Evolutionary conservation across 1,284 basidiomycete genomes (phyloP).

Genomic region (Marasmius fiardii): DNA sequence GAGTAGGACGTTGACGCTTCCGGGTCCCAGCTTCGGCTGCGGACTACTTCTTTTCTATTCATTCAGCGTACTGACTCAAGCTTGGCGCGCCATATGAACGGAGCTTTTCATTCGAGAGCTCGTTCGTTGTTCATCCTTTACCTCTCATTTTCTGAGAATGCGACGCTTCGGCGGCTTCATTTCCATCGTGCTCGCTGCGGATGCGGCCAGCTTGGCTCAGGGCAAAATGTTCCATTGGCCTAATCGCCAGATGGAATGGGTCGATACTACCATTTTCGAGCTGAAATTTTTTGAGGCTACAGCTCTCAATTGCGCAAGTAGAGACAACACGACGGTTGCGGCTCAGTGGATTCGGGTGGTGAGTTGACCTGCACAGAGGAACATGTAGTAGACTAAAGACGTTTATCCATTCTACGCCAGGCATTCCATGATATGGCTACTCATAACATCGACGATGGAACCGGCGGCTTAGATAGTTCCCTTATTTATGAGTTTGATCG

Average conservation of each 20-base stretch:
- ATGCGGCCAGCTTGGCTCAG: not conserved
- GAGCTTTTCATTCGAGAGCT: no score
- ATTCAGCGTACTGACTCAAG: no score
- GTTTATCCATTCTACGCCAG: conserved; percentile 9
- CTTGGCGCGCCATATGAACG: no score
- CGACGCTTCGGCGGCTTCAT: not conserved
- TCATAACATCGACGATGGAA: conserved; percentile 21
- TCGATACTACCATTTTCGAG: not conserved
- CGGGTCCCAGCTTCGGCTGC: no score
- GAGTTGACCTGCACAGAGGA: not conserved
- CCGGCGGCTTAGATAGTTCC: conserved; percentile 26
- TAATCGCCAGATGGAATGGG: not conserved
- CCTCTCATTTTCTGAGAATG: no score
- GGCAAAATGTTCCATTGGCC: not conserved
- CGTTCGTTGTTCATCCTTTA: no score
- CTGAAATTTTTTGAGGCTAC: not conserved
- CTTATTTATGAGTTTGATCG: conserved; percentile 26
- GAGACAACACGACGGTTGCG: not conserved
- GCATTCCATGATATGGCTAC: conserved; percentile 29
- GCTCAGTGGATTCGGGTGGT: conserved; percentile 3
- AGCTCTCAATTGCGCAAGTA: not conserved
- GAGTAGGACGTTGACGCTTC: no score
- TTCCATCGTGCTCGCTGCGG: not conserved
- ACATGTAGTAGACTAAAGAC: not conserved
- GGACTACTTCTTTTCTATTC: no score